Base-by-base conservation (phyloP, 1,284 basidiomycete species). In the Rhodotorula sp. region DNA sequence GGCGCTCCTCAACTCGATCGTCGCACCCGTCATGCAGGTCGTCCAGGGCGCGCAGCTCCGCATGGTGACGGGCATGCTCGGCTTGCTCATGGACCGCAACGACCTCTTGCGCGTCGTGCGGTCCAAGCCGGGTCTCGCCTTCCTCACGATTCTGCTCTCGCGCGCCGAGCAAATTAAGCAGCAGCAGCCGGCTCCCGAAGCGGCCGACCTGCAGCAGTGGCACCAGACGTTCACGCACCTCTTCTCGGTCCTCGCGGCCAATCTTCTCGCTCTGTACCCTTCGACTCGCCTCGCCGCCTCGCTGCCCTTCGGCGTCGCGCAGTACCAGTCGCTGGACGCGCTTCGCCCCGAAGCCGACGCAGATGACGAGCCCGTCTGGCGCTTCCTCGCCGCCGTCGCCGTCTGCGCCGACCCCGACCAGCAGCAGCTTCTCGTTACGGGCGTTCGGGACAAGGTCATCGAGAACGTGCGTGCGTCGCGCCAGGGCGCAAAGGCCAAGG, bases 151-250 rank as follows among this genome's bases (percentile, higher is more conserved):
- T 62, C 90, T 99, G 81, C 84, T 99, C 68, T 95, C 91, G 72
- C 89, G 93, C 56, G 95, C 94, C 17, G 93, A 96, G 81, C 87
- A 91, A 42, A 88, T 99, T 77, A 91, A 92, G 79, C 91, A 95
- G 66, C 61, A 65, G 17, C 23, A 9, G n/a, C 25, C 25, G 19
- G 48, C 61, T 9, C n/a, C 46, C 48, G 55, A 62, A 14, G 44
- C 56, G 19, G 58, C 64, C 27, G 95, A 97, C 77, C 84, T 90
- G 64, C 87, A 90, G 66, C 90, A 93, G 84, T 98, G 96, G 93
- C 92, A 80, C 52, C 83, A 86, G 56, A 88, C 91, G 80, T 96
- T 93, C 80, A 88, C 91, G 73, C 89, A 91, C 79, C 86, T 98
- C 69, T 91, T 97, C 82, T 84, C 89, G 7, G 85, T 98, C 50